phyloP scores from a whole-genome alignment of 1,139 yeast genomes.

The Pneumocystis carinii region DNA sequence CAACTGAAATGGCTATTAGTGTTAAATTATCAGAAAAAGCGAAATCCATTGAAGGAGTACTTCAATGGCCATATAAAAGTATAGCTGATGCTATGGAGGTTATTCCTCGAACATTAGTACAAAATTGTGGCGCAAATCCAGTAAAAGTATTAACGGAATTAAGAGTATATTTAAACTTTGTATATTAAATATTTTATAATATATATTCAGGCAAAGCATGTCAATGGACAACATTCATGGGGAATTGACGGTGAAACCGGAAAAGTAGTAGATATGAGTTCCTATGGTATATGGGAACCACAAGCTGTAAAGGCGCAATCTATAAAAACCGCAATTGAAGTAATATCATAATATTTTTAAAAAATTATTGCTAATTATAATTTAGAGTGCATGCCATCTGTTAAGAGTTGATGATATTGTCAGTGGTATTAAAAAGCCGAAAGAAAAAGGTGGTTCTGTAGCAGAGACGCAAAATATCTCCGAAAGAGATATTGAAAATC shows the following conservation, averaged over 20 bases:
- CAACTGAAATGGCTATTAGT: slow-evolving; percentile 96
- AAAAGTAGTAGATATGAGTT: slow-evolving; percentile 86
- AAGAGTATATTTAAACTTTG: not conserved
- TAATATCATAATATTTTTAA: not conserved
- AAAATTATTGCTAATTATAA: not conserved
- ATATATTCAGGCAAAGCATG: slow-evolving; percentile 90
- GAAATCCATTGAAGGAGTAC: slow-evolving; percentile 81
- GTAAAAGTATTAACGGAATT: slow-evolving; percentile 55
- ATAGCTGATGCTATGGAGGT: slow-evolving; percentile 98
- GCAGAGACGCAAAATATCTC: slow-evolving; percentile 16
- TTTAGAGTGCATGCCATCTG: slow-evolving; percentile 74
- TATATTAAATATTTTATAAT: not conserved
- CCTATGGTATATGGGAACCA: slow-evolving; percentile 97
- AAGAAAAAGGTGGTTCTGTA: slow-evolving; percentile 16
- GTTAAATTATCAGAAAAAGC: slow-evolving; percentile 83
- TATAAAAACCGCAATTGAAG: slow-evolving; percentile 79
- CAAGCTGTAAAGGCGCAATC: slow-evolving; percentile 95
- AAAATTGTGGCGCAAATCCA: slow-evolving; percentile 95
- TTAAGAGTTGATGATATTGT: slow-evolving; percentile 95
- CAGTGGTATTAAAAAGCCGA: slow-evolving; percentile 64
- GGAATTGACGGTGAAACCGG: slow-evolving; percentile 96
- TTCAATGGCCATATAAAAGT: slow-evolving; percentile 98
- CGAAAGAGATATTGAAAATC: not conserved
- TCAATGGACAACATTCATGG: slow-evolving; percentile 66
- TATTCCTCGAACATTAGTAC: slow-evolving; percentile 89